Base-by-base conservation (phyloP, 495 filamentous ascomycete genomes). In the Arthonia radiata region DNA sequence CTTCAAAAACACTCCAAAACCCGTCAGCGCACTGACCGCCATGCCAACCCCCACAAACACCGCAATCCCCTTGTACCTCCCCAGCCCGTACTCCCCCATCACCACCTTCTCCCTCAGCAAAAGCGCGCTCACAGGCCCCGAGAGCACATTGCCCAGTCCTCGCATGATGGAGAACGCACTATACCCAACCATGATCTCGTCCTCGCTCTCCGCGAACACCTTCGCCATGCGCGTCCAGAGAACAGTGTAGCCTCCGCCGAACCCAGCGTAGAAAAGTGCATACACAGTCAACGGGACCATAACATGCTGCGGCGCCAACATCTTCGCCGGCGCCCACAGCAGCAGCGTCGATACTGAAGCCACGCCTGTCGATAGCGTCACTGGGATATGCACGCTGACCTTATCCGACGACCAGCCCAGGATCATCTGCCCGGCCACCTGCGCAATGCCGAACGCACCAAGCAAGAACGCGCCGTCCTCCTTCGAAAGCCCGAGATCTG, bases 301-400 rank as follows among this genome's bases (percentile, higher is more conserved):
- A n/a, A n/a, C n/a, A n/a, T n/a, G n/a, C n/a, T n/a, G n/a, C n/a
- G n/a, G n/a, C 2, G 17, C 16, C 11, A 32, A 11, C 4, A 13
- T 22, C 9, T 29, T 35, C 16, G 40, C 40, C 8, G 31, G 38
- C 16, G 31, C 37, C 37, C 37, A 40, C 23, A 40, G 30, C 4
- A 34, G 6, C 2, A 43, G 17, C 2, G 30, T 21, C 13, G 33
- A 31, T 12, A 40, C 14, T 7, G 26, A 29, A 14, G 37, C 31
- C 5, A 37, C 10, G 3, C 37, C 27, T 5, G 19, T 28, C 2
- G 33, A 35, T 5, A 35, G 11, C 3, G 31, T 13, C 5, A 25
- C 8, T 0, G 37, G 39, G 12, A 40, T 4, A 21, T 39, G 35
- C 25, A 30, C 30, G 26, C 32, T 29, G 23, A 31, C 21, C 14